A percentile compares a stretch with the other conserved stretches of the same genome.
Evolutionary conservation across 2,329 filamentous ascomycete genomes (phyloP).

Genomic region (Nemania bipapillata): DNA sequence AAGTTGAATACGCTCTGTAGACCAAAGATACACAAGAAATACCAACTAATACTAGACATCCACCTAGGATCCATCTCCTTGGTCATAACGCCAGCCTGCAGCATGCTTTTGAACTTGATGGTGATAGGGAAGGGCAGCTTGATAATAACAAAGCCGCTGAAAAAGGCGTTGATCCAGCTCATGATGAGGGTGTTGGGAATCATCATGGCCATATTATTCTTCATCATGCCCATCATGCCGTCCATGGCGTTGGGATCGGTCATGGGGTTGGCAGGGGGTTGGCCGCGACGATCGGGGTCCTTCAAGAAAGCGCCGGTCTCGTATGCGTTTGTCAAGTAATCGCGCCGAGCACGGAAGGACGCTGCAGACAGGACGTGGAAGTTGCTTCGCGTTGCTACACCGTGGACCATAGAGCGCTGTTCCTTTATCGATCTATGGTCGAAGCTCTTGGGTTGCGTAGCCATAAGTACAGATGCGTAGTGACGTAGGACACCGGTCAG

Average conservation of each 20-base stretch:
- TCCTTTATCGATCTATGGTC: conserved; percentile 81
- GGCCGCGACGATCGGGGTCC: conserved; percentile 84
- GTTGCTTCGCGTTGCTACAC: conserved; percentile 85
- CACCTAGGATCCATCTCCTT: conserved; percentile 96
- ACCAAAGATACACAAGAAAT: conserved; percentile 96
- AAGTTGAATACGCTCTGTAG: conserved; percentile 98
- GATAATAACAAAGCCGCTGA: conserved; percentile 97
- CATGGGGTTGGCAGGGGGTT: conserved; percentile 92
- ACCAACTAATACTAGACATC: conserved; percentile 99
- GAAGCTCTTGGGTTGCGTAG: conserved; percentile 83
- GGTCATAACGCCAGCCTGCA: conserved; percentile 95
- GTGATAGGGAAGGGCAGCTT: conserved; percentile 97
- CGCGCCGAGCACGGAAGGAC: conserved; percentile 83
- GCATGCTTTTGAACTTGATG: conserved; percentile 99
- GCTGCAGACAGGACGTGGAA: conserved; percentile 79
- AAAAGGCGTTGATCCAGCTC: conserved; percentile 99
- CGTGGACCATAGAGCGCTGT: conserved; percentile 84
- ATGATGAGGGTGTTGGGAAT: conserved; percentile 98
- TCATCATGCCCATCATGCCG: conserved; percentile 99
- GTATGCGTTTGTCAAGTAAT: conserved; percentile 81
- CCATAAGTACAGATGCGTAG: conserved; percentile 93
- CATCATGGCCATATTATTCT: conserved; percentile 99
- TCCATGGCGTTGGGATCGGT: conserved; percentile 97
- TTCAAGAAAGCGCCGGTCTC: conserved; percentile 90
- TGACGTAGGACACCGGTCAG: conserved; percentile 95